These are phyloP conservation scores for Xanthoconium purpureum DNA, from an alignment of 768 basidiomycete genomes.

Conservation along the genomic window DNA sequence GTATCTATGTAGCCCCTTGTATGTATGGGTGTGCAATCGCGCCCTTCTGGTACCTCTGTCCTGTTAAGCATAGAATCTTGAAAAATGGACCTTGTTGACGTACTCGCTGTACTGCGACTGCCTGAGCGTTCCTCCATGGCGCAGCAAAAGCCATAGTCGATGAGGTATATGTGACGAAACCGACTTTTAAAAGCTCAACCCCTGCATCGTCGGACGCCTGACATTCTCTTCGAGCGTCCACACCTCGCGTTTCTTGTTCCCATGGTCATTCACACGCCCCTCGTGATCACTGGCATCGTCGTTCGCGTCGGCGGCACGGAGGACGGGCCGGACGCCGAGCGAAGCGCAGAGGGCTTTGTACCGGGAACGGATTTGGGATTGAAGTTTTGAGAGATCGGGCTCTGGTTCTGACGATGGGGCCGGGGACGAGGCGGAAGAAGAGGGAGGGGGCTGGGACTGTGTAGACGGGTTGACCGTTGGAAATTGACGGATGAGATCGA, in stretches of 20 bases:
- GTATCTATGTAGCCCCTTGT: neutral
- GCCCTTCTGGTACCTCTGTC: too few species aligned
- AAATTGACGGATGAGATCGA: conserved; percentile 71
- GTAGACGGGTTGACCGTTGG: conserved; percentile 79
- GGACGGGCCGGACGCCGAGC: conserved; percentile 60
- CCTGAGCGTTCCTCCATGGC: too few species aligned
- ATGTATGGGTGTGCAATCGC: neutral
- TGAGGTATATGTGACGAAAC: neutral
- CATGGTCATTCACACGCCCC: neutral
- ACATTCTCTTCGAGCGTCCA: conserved; percentile 9
- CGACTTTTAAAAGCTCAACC: conserved; percentile 13
- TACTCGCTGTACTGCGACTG: too few species aligned
- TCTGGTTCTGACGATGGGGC: too few species aligned
- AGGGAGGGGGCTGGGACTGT: too few species aligned
- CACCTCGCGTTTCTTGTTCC: neutral
- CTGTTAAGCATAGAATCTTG: too few species aligned
- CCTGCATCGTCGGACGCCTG: conserved; percentile 13
- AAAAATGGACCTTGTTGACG: too few species aligned
- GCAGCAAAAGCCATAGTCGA: neutral
- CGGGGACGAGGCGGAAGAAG: too few species aligned
- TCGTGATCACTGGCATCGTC: neutral
- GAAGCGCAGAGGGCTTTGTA: conserved; percentile 85
- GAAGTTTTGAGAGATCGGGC: conserved; percentile 70
- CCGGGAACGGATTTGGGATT: conserved; percentile 81
- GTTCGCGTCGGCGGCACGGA: conserved; percentile 21